Percentiles rank a stretch among this genome's conserved stretches.
These are phyloP conservation scores for Paraleonurus japonicus DNA, from an alignment of 257 asterid genomes.

Conservation along the genomic window DNA sequence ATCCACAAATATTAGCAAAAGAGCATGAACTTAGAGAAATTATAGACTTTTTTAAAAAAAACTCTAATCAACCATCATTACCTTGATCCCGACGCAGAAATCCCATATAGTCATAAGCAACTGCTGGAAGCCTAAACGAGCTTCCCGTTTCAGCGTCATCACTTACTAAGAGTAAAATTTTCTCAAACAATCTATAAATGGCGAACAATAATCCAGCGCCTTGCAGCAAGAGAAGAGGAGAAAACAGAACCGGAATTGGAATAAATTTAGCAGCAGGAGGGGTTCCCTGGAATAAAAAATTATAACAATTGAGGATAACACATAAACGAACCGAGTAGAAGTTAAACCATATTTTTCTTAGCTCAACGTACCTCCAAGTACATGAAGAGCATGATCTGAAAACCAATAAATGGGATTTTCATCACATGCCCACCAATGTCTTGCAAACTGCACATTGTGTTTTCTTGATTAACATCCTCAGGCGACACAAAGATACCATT, in stretches of 20 bases:
- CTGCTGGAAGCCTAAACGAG: slow-evolving; percentile 51
- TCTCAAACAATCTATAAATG: slow-evolving; percentile 59
- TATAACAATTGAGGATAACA: slow-evolving; percentile 10
- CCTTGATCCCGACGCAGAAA: slow-evolving; percentile 90
- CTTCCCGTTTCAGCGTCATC: slow-evolving; percentile 50
- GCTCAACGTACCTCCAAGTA: slow-evolving; percentile 65
- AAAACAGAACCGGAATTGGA: slow-evolving; percentile 71
- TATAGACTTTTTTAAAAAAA: no score
- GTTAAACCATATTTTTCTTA: background rate
- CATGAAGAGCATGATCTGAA: slow-evolving; percentile 86
- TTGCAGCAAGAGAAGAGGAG: slow-evolving; percentile 87
- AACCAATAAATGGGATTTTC: slow-evolving; percentile 78
- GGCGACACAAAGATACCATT: slow-evolving; percentile 50
- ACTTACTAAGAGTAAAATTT: slow-evolving; percentile 34
- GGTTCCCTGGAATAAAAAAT: slow-evolving; percentile 64
- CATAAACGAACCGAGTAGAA: background rate
- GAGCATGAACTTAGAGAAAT: background rate
- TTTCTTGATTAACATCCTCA: slow-evolving; percentile 61
- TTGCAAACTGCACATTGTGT: slow-evolving; percentile 68
- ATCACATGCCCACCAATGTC: slow-evolving; percentile 95
- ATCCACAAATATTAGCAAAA: slow-evolving; percentile 17
- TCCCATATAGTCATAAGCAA: slow-evolving; percentile 66
- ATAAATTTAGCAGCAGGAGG: slow-evolving; percentile 66
- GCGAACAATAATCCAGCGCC: slow-evolving; percentile 83
- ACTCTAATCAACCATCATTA: no score